Conservation (phyloP, 371 early-diverging fungal genomes). For the Apophysomyces ossiformis region DNA sequence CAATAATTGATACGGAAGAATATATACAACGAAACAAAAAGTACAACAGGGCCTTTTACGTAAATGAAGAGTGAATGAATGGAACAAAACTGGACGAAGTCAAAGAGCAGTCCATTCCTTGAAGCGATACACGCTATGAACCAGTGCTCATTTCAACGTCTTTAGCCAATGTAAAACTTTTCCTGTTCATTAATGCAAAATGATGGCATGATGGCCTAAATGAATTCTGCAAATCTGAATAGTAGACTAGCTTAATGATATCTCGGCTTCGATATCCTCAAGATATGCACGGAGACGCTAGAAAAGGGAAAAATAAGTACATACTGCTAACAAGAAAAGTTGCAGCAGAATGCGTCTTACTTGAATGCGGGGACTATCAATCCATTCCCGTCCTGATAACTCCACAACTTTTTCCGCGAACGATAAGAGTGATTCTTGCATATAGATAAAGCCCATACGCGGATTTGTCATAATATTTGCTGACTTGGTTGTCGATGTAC, state of each 20-base stretch:
- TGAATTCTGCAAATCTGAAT: neutral
- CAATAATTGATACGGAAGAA: too few species aligned
- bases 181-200: too few species aligned
- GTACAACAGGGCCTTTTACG: too few species aligned
- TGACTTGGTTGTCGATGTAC: constrained; percentile 14
- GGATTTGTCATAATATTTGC: constrained; percentile 50
- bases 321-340: neutral
- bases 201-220: too few species aligned
- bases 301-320: constrained; percentile 2
- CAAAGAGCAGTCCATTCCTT: too few species aligned
- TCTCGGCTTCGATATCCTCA: constrained; percentile 22
- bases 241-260: constrained; percentile 4
- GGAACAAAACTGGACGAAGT: too few species aligned
- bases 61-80: too few species aligned
- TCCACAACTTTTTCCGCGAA: constrained; percentile 47
- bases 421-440: constrained; percentile 40
- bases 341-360: constrained; percentile 17
- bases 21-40: too few species aligned
- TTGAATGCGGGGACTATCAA: constrained; percentile 38
- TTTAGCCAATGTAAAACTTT: too few species aligned
- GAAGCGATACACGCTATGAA: too few species aligned
- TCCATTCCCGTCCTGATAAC: constrained; percentile 36
- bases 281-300: constrained; percentile 28
- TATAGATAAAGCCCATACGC: constrained; percentile 32
- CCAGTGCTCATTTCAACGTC: too few species aligned